Evolutionary conservation across 2,329 filamentous ascomycete species (phyloP), one percentile per base, ranked within the genome.

Genomic region (Exophiala alcalophila): DNA sequence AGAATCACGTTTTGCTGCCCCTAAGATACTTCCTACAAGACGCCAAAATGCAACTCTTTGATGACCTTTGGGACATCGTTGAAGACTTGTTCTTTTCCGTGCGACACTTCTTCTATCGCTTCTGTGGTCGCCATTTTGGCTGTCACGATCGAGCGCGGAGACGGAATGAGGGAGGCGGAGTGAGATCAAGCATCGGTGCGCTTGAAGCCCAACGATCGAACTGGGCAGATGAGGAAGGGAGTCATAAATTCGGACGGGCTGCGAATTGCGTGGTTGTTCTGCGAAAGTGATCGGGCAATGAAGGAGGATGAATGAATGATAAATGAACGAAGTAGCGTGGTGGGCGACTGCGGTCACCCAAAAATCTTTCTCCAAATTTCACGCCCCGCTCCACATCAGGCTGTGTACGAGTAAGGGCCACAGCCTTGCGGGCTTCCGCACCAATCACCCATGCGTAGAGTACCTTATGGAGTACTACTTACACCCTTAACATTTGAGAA

Each of bases 31-130:
- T 59, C 77, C 57, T 71, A 90, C 82, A 94, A 80, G 50, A 97
- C 86, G 60, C 91, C 91, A 66, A 97, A 97, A 62, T 94, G 90
- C 64, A 97, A 78, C 61, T 89, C 84, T 64, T 84, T 89, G 72
- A 96, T 94, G 60, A 87, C 84, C 72, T 94, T 94, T 23, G 91
- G 91, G 43, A 87, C 76, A 62, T 83, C 82, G 68, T 96, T 89
- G 40, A 88, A 78, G 63, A 96, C 84, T 77, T 95, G 89, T 72
- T 88, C 81, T 75, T 96, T 96, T 6, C 44, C 44, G 16, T 43
- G 32, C 9, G 28, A 20, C 12, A 36, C 30, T 15, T 32, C 26
- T 21, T 50, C 19, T 12, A 52, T 25, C 18, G 51, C 41, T 12
- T 43, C 50, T 15, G 37, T 30, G 8, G 40, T 50, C 26, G 49